Conservation (phyloP, 2,329 filamentous ascomycete species). For the Sporothrix dimorphospora region DNA sequence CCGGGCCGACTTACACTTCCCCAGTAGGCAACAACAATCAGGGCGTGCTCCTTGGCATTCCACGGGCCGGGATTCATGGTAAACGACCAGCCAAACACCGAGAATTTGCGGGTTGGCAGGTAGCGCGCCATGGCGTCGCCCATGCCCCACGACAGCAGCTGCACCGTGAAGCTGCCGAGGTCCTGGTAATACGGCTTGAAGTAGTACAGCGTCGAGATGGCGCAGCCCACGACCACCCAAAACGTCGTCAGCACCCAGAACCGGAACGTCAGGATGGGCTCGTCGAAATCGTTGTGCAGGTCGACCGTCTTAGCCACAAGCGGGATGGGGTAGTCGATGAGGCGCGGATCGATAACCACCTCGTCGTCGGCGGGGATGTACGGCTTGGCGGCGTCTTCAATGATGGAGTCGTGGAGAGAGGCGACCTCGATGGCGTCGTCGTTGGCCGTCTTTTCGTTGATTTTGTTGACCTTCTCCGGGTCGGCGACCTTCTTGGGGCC, state of each 20-base stretch:
- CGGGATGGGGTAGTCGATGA: conserved; percentile 40
- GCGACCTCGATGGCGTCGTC: conserved; percentile 27
- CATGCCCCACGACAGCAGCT: conserved; percentile 42
- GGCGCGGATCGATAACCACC: conserved; percentile 40
- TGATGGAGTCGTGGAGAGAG: conserved; percentile 26
- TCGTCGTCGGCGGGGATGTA: conserved; percentile 39
- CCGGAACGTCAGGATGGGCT: conserved; percentile 42
- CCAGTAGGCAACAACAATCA: conserved; percentile 43
- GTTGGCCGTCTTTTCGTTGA: not conserved
- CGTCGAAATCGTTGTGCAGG: conserved; percentile 41
- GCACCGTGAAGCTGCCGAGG: conserved; percentile 40
- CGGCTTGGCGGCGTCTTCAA: conserved; percentile 33
- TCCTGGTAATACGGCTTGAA: conserved; percentile 40
- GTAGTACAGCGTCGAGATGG: conserved; percentile 41
- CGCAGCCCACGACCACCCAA: conserved; percentile 40
- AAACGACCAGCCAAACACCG: conserved; percentile 39
- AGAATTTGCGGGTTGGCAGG: conserved; percentile 37
- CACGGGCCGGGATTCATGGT: conserved; percentile 42
- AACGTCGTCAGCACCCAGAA: conserved; percentile 41
- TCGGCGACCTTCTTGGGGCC: not conserved
- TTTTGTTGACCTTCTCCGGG: conserved; percentile 14
- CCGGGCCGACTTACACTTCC: conserved; percentile 33
- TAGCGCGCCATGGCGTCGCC: conserved; percentile 38
- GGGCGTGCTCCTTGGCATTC: conserved; percentile 42
- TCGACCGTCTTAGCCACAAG: conserved; percentile 42